Evolutionary conservation across 208 protist genomes (phyloP).

Genomic region (Angomonas ambiguus): DNA sequence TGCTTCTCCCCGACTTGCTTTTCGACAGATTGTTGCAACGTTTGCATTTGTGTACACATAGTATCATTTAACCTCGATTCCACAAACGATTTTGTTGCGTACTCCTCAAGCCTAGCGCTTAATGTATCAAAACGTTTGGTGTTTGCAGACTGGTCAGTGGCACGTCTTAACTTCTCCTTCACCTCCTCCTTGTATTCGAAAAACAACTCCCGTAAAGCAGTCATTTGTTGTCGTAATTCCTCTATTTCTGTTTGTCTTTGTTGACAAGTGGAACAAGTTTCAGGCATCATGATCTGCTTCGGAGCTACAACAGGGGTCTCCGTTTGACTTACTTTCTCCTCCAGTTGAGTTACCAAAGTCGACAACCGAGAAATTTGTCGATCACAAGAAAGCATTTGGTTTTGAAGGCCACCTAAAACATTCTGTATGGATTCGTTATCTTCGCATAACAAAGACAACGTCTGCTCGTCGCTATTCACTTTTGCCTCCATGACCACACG

Average conservation of each 20-base stretch:
- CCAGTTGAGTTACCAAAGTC: not conserved
- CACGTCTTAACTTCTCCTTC: not conserved
- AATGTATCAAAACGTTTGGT: too few relatives aligned
- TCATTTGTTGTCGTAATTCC: not conserved
- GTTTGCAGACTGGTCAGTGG: too few relatives aligned
- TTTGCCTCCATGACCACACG: constrained; percentile 3
- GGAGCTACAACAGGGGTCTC: too few relatives aligned
- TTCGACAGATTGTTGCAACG: too few relatives aligned
- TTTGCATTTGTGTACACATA: too few relatives aligned
- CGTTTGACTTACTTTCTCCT: not conserved
- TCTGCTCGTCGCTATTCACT: not conserved
- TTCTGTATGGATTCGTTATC: not conserved
- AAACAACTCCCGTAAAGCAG: not conserved
- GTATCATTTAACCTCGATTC: too few relatives aligned
- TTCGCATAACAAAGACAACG: not conserved
- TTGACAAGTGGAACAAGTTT: not conserved
- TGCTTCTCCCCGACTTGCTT: too few relatives aligned
- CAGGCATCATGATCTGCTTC: not conserved
- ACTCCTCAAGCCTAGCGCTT: too few relatives aligned
- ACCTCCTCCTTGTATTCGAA: not conserved
- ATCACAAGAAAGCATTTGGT: not conserved
- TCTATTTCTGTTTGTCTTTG: not conserved
- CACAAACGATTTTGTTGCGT: too few relatives aligned
- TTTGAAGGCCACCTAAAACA: not conserved
- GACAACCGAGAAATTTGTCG: not conserved